phyloP scores from a whole-genome alignment of 2,329 filamentous ascomycete species.

The Hortaea werneckii region DNA sequence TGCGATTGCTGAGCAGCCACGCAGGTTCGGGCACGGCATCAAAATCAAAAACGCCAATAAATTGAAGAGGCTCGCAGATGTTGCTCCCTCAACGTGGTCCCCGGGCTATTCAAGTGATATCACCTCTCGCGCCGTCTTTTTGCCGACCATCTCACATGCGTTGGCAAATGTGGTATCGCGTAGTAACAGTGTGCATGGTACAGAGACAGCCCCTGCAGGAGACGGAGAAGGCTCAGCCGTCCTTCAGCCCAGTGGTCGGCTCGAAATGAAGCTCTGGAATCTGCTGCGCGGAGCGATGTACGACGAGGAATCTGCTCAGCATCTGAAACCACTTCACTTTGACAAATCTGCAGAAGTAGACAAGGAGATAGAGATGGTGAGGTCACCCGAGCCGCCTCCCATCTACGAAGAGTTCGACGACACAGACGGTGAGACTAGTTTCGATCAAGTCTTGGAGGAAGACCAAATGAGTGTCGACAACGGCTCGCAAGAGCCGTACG shows the following conservation, averaged over 20 bases:
- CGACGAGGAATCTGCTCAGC: neutral
- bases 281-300: neutral
- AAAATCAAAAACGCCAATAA: constrained; percentile 26
- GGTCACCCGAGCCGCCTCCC: neutral
- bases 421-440: neutral
- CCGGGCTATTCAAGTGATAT: constrained; percentile 26
- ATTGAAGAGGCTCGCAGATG: constrained; percentile 24
- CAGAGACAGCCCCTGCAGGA: neutral
- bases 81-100: constrained; percentile 32
- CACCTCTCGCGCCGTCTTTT: constrained; percentile 21
- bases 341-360: neutral
- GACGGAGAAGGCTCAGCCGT: neutral
- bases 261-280: constrained; percentile 1
- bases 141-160: constrained; percentile 31
- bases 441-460: too few relatives aligned
- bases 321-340: neutral
- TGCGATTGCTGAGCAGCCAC: constrained; percentile 23
- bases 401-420: neutral
- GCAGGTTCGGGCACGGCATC: constrained; percentile 14
- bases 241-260: too few relatives aligned
- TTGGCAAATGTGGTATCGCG: constrained; percentile 5
- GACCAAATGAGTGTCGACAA: too few relatives aligned
- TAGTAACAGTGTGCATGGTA: neutral
- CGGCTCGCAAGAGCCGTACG: too few relatives aligned
- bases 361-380: neutral